Conservation (phyloP, 192 early-diverging fungal species). For the Martensiomyces pterosporus region DNA sequence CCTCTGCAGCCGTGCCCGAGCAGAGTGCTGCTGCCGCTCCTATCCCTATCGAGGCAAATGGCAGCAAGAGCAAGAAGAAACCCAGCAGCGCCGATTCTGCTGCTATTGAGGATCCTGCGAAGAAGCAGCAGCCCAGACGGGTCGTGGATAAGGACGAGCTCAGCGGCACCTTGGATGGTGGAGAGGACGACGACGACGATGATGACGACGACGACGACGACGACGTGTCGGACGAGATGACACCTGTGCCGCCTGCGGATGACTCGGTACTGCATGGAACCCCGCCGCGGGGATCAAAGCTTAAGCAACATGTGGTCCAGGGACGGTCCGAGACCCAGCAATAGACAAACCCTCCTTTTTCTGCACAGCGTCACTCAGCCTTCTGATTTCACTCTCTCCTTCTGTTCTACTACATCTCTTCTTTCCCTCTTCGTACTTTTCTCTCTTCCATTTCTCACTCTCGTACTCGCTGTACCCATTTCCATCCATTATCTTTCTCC, state of each 20-base stretch:
- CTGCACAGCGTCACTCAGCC: too few species aligned
- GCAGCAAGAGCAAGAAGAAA: not conserved
- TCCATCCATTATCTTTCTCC: too few species aligned
- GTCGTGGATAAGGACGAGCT: conserved; percentile 27
- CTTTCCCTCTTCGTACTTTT: too few species aligned
- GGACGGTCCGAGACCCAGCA: conserved; percentile 1
- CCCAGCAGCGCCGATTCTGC: too few species aligned
- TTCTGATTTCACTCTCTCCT: not conserved
- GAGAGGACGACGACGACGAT: conserved; percentile 13
- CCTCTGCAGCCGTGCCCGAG: not conserved
- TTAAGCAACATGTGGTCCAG: conserved; percentile 22
- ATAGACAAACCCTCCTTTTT: not conserved
- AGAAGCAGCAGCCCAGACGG: conserved; percentile 7
- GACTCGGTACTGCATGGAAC: conserved; percentile 35
- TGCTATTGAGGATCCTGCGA: not conserved
- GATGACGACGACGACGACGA: conserved; percentile 39
- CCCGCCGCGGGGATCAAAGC: conserved; percentile 32
- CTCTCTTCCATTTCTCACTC: too few species aligned
- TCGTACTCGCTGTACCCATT: too few species aligned
- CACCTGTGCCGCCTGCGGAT: not conserved
- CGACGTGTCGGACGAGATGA: conserved; percentile 14
- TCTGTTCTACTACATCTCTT: not conserved
- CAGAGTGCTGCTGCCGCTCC: too few species aligned
- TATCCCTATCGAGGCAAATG: not conserved
- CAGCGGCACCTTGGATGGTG: conserved; percentile 6